Conservation (phyloP, 129 eudicot species). For the Cynara cardunculus region DNA sequence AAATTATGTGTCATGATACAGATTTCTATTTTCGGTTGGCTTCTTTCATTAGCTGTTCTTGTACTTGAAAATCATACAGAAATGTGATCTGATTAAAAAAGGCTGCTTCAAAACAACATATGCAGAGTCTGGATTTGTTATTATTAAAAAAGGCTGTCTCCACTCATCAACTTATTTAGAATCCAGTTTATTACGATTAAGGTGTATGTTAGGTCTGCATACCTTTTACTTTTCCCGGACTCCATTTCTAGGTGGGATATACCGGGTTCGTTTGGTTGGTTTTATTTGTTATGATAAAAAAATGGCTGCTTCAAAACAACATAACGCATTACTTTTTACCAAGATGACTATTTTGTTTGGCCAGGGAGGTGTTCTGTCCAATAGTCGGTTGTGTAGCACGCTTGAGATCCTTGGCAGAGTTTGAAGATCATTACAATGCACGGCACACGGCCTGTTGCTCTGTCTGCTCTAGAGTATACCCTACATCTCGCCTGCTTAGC, state of each 20-base stretch:
- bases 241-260: too few species aligned
- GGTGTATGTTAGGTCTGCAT: too few species aligned
- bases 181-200: too few species aligned
- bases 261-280: too few species aligned
- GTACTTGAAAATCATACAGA: background rate
- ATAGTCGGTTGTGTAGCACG: conserved; percentile 81
- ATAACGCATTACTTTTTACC: background rate
- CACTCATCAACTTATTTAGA: too few species aligned
- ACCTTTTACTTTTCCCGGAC: background rate
- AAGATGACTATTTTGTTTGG: conserved; percentile 7
- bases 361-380: conserved; percentile 75
- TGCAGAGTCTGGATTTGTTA: background rate
- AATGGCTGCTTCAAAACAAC: background rate
- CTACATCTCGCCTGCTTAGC: conserved; percentile 89
- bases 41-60: background rate
- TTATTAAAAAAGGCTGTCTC: background rate
- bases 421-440: conserved; percentile 89
- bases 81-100: background rate
- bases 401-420: conserved; percentile 63
- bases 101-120: background rate
- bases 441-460: conserved; percentile 89
- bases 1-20: background rate
- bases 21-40: background rate
- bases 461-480: conserved; percentile 85
- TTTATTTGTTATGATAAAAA: background rate